Base-by-base conservation (phyloP, 768 basidiomycete genomes). In the Pisolithus sp. region DNA sequence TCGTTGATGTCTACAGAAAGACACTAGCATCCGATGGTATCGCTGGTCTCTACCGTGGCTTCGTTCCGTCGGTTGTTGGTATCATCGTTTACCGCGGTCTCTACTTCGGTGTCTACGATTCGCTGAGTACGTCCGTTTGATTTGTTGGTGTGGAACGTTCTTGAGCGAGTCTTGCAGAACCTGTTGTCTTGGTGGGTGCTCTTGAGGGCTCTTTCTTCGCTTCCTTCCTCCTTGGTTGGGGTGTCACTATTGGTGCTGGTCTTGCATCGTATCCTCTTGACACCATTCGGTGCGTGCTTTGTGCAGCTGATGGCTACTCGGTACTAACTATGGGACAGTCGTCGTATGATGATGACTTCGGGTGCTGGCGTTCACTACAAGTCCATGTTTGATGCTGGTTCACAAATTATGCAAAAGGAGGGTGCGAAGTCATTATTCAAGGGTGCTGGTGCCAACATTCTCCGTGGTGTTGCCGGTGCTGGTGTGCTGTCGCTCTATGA, bases 321-420 rank as follows among this genome's bases (percentile, higher is more conserved):
- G n/a, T 31, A 52, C 46, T 38, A 72, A 61, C 62, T 63, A 20
- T 64, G 61, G 12, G 68, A 59, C 62, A 94, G 95, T 86, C 94
- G 96, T 86, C 93, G 96, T 63, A 99, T 99, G 96, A 99, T 99
- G 96, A 98, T 98, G 95, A 98, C 96, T 36, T 97, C 95, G 21
- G 96, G 95, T 63, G 86, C 83, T 64, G 81, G 82, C 64, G 83
- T 87, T 55, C 93, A 97, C 85, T 98, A 98, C 86, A 95, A 94
- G 81, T 91, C 89, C 62, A 97, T 97, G 93, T 87, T 95, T 72
- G 94, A 98, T 66, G 94, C 94, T 67, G 92, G 84, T 55, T 80
- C 87, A 28, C 92, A 96, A 72, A 97, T 99, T 68, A 65, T 97
- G 63, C 85, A 84, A 68, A 95, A 95, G 80, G 96, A 99, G 78